Conservation (phyloP, 2,329 filamentous ascomycete genomes). For the Aspergillus carbonarius region DNA sequence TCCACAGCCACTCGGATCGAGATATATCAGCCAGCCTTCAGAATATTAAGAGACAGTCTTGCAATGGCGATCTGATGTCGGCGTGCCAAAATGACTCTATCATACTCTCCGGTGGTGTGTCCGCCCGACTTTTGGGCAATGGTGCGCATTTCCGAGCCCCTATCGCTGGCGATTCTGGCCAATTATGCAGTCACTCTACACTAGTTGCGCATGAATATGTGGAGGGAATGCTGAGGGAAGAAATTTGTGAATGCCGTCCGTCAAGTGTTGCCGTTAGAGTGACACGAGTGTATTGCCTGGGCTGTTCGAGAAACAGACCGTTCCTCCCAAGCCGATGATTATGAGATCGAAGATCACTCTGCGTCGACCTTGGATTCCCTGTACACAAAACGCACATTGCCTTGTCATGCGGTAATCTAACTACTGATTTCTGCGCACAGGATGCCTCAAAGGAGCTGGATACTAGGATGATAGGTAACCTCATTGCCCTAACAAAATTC, state of each 20-base stretch:
- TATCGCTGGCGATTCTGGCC: neutral
- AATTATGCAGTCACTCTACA: neutral
- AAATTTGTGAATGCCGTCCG: neutral
- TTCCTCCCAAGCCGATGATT: neutral
- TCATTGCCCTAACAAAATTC: too few relatives aligned
- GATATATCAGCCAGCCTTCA: neutral
- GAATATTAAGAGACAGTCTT: neutral
- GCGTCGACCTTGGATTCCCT: neutral
- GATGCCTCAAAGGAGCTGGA: too few relatives aligned
- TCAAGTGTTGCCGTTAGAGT: neutral
- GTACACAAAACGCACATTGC: neutral
- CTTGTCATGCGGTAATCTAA: neutral
- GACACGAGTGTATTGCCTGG: conserved; percentile 2
- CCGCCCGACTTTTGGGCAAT: neutral
- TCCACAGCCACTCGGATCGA: neutral
- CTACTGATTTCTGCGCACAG: too few relatives aligned
- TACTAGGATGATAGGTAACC: too few relatives aligned
- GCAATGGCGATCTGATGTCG: neutral
- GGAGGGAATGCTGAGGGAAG: neutral
- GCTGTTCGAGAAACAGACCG: neutral
- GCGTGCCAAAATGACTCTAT: conserved; percentile 29
- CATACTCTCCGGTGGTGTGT: neutral
- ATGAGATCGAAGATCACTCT: neutral
- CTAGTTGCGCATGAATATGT: neutral
- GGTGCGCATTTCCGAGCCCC: neutral